phyloP scores from a whole-genome alignment of 257 asterid genomes.

The Nicotiana benthamiana region DNA sequence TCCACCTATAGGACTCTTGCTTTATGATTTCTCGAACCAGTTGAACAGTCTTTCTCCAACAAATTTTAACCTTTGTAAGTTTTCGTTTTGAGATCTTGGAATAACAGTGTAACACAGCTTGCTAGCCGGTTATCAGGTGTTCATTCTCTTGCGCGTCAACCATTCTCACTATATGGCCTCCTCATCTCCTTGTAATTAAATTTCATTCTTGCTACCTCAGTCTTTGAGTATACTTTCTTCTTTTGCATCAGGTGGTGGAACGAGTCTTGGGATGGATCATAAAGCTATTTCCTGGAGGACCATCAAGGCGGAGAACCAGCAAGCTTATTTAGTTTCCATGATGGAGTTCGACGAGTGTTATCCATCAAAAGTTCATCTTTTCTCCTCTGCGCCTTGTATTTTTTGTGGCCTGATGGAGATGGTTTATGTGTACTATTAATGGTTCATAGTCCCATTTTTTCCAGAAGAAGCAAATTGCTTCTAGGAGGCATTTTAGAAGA shows the following conservation, averaged over 20 bases:
- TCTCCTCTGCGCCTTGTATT: constrained; percentile 15
- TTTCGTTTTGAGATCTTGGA: background rate
- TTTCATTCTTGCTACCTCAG: background rate
- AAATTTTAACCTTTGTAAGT: background rate
- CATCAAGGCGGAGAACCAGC: constrained; percentile 67
- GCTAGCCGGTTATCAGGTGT: background rate
- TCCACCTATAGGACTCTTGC: background rate
- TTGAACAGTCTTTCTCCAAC: background rate
- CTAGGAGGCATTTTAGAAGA: constrained; percentile 6
- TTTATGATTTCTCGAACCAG: background rate
- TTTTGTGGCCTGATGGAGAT: constrained; percentile 36
- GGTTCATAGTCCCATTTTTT: constrained; percentile 33
- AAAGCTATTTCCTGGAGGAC: constrained; percentile 95
- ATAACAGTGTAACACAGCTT: background rate
- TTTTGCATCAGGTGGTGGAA: constrained; percentile 65
- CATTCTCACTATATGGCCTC: background rate
- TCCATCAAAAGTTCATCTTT: constrained; percentile 17
- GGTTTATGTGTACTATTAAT: constrained; percentile 30
- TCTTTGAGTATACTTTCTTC: background rate
- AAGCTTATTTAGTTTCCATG: constrained; percentile 48
- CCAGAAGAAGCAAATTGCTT: constrained; percentile 7
- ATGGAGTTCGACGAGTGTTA: background rate
- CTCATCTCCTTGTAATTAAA: background rate
- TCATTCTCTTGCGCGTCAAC: background rate
- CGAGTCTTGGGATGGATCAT: constrained; percentile 96